Evolutionary conservation across 306 rosid genomes (phyloP), one percentile per base, ranked within the genome.

Genomic region (Mimosa bimucronata): DNA sequence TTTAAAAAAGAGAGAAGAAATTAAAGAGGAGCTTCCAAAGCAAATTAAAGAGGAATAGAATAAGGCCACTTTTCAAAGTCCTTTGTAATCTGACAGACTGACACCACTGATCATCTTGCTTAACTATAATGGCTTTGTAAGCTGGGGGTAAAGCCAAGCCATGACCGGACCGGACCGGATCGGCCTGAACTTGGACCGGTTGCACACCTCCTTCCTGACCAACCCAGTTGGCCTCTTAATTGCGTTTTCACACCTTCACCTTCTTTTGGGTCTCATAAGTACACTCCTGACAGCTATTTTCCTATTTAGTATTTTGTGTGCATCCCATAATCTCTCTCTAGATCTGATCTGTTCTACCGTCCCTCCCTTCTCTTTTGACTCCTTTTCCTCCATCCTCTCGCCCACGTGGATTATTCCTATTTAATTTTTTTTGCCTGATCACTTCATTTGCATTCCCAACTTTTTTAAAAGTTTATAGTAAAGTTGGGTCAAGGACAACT

Each of bases 121-220:
- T 25, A 41, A 16, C 12, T 29, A n/a, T n/a, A 40, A 72, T 44
- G 73, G 64, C 31, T 40, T 73, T 40, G 45, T 15, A 44, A 84
- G 87, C 31, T 71, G 86, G 42, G 82, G 81, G 26, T 34, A 2
- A 37, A 46, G 68, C 31, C 44, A 76, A 34, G 25, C 12, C 64
- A 26, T 2, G 31, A 64, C 9, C 25, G 86, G 79, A 67, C 79
- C 86, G 86, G 90, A 88, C 77, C 57, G 18, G 52, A 7, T 7
- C 90, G 90, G 91, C 83, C 90, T 89, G 89, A 91, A 85, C 38
- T 6, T 87, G 97, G 86, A 84, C 87, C 90, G 92, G 96, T 88
- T 83, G 89, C 89, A 83, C 75, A 85, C 83, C 89, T 82, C 82
- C 86, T 13, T 15, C 50, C 92, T 83, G 91, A 88, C 91, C 94